A percentile compares a stretch with the other conserved stretches of the same genome.
These are phyloP conservation scores for Cystobasidiaceae sp. DNA, from an alignment of 1,284 basidiomycete genomes.

Conservation along the genomic window DNA sequence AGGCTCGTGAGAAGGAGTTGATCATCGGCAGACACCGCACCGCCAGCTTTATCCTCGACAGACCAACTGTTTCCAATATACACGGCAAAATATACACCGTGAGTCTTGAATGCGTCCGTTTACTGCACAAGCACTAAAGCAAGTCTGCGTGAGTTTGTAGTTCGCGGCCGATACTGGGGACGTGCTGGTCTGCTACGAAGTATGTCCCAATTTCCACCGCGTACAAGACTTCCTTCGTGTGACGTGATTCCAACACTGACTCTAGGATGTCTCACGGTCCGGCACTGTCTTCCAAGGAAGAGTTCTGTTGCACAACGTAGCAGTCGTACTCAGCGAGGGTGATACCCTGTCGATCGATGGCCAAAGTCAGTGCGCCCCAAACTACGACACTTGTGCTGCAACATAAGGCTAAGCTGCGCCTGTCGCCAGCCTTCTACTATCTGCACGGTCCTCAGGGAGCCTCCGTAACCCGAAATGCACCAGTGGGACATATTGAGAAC, in stretches of 20 bases:
- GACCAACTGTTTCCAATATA: conserved; percentile 1
- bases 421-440: background rate
- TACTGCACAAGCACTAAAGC: background rate
- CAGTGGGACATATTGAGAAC: background rate
- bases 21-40: conserved; percentile 19
- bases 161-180: conserved; percentile 5
- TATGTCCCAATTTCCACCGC: too few species aligned
- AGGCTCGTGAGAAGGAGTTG: background rate
- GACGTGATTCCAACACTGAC: too few species aligned
- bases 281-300: conserved; percentile 6
- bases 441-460: background rate
- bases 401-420: background rate
- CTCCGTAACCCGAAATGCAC: too few species aligned
- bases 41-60: conserved; percentile 10
- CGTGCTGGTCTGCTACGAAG: conserved; percentile 13
- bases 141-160: background rate
- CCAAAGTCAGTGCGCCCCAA: background rate
- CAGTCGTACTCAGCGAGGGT: conserved; percentile 4
- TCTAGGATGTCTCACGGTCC: conserved; percentile 2
- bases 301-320: background rate
- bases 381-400: background rate
- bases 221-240: too few species aligned
- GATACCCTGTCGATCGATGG: conserved; percentile 2
- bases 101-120: background rate
- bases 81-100: conserved; percentile 22